Conservation (phyloP, 345 rosid genomes). For the Citrus sp. region DNA sequence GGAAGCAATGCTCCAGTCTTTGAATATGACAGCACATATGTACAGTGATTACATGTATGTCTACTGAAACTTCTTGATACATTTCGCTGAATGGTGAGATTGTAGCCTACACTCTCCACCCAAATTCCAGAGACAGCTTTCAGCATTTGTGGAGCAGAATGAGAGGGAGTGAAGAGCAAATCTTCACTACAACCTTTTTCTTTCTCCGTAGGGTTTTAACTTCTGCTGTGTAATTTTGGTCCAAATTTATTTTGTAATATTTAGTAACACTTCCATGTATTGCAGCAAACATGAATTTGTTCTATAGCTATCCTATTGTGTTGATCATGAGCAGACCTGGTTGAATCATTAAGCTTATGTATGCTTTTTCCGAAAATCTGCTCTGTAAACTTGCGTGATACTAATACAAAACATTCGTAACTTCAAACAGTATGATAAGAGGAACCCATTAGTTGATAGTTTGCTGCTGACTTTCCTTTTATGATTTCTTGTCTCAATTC, state of each 20-base stretch:
- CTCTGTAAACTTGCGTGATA: too few species aligned
- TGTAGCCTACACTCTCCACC: background rate
- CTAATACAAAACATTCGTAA: too few species aligned
- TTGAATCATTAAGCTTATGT: too few species aligned
- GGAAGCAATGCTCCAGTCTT: constrained; percentile 62
- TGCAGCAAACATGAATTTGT: background rate
- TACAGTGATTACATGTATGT: constrained; percentile 40
- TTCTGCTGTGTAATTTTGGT: background rate
- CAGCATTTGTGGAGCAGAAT: background rate
- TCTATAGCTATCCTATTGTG: background rate
- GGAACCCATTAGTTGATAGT: too few species aligned
- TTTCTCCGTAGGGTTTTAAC: background rate
- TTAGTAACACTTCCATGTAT: background rate
- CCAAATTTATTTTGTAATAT: background rate
- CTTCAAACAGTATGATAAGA: too few species aligned
- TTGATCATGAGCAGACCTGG: background rate
- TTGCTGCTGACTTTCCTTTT: background rate
- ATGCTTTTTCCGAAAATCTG: too few species aligned
- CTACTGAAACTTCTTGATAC: constrained; percentile 21
- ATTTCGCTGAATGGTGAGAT: background rate
- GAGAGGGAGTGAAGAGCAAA: background rate
- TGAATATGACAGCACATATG: constrained; percentile 64
- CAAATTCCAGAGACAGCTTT: background rate
- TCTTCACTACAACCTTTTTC: background rate
- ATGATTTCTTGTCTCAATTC: background rate